Percentiles rank a stretch among this genome's conserved stretches.
phyloP scores from a whole-genome alignment of 371 early-diverging fungal genomes.

The Mucor mucedo region DNA sequence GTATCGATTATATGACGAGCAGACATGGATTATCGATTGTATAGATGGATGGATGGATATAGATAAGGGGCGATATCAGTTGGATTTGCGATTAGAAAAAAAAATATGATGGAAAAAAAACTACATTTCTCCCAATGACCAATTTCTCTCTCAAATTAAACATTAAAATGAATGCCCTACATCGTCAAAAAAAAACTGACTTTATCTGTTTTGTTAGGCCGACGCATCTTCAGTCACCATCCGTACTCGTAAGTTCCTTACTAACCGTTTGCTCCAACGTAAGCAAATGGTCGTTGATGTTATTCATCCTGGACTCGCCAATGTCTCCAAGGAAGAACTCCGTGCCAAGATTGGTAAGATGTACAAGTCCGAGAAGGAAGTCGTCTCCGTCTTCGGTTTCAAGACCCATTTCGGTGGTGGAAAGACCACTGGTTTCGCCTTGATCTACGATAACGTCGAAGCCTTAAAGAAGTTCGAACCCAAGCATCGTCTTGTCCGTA shows the following conservation, averaged over 20 bases:
- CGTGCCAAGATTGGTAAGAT: constrained; percentile 95
- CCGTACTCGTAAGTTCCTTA: constrained; percentile 97
- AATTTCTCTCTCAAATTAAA: neutral
- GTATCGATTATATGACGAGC: no score
- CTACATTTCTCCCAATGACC: neutral
- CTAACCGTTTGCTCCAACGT: constrained; percentile 97
- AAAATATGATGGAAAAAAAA: neutral
- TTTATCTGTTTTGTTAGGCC: constrained; percentile 44
- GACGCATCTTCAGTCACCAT: constrained; percentile 85
- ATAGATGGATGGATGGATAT: constrained; percentile 15
- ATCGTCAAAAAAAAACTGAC: neutral
- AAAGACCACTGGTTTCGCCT: constrained; percentile 96
- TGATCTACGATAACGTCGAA: constrained; percentile 97
- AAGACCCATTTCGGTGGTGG: constrained; percentile 98
- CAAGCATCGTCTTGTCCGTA: constrained; percentile 92
- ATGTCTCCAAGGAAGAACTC: constrained; percentile 91
- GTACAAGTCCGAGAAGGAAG: constrained; percentile 94
- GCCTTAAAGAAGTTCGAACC: constrained; percentile 98
- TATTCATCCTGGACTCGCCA: constrained; percentile 94
- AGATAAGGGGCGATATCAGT: neutral
- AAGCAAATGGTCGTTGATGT: constrained; percentile 99
- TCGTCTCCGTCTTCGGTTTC: constrained; percentile 95
- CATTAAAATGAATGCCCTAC: neutral
- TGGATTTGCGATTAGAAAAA: neutral
- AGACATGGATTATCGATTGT: constrained; percentile 5